Conservation (phyloP, 1,284 basidiomycete species). For the Leccinum proliferum region DNA sequence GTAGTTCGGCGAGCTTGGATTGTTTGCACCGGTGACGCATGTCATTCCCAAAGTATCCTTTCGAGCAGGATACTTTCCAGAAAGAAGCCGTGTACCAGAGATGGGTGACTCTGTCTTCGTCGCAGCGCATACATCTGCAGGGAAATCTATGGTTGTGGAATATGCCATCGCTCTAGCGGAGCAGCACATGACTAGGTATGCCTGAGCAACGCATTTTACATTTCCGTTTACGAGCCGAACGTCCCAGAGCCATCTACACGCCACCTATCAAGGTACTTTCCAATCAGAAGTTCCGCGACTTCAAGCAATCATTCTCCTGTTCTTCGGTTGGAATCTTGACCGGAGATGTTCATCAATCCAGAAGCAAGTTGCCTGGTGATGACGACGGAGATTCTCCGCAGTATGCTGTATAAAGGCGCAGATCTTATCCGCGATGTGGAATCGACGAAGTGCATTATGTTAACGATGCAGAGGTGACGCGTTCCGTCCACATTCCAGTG, state of each 20-base stretch:
- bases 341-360: conserved; percentile 98
- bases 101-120: conserved; percentile 98
- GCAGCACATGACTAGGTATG: conserved; percentile 96
- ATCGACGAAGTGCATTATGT: conserved; percentile 99
- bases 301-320: conserved; percentile 94
- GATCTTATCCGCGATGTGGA: conserved; percentile 99
- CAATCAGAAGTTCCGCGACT: conserved; percentile 99
- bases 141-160: conserved; percentile 99
- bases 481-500: conserved; percentile 4
- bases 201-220: conserved; percentile 11
- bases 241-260: conserved; percentile 89
- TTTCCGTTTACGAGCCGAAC: conserved; percentile 9
- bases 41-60: conserved; percentile 66
- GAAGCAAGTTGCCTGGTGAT: conserved; percentile 97
- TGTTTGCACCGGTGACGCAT: conserved; percentile 9
- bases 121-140: conserved; percentile 98
- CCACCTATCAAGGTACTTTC: conserved; percentile 99
- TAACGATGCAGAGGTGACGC: conserved; percentile 91
- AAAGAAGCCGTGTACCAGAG: conserved; percentile 98
- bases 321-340: conserved; percentile 95
- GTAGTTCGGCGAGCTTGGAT: conserved; percentile 7
- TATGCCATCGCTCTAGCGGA: conserved; percentile 96
- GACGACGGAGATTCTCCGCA: conserved; percentile 98
- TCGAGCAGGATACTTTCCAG: conserved; percentile 88
- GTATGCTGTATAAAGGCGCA: conserved; percentile 98